Base-by-base conservation (phyloP, 2,329 filamentous ascomycete genomes). In the Alternaria metachromatica region DNA sequence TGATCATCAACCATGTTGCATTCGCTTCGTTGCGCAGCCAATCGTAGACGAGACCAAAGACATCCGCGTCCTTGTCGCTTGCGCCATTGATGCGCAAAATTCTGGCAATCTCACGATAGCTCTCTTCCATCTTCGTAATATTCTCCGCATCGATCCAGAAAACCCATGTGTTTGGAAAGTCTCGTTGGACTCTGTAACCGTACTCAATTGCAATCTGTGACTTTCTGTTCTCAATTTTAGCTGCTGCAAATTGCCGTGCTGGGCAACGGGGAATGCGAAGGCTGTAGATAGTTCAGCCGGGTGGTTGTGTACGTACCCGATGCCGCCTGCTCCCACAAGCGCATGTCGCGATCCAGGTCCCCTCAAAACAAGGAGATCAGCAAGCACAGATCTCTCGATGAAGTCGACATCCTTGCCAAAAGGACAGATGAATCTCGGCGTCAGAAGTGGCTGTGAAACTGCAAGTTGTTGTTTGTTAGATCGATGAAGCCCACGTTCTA, bases 391-490 rank as follows among this genome's bases (percentile, higher is more conserved):
- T 21, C 74, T 69, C 5, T 71, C 63, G 11, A 77, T 55, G 48
- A 76, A 77, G 33, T 76, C 61, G 3, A 56, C 26, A 26, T 76
- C 74, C 10, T 55, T 69, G 9, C 33, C 41, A 41, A 75, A 76
- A 8, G 59, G 65, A 28, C 55, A 58, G 11, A 26, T 58, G 21
- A 28, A 45, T 18, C 23, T 55, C 44, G 44, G 44, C 20, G 5
- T 46, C 13, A 10, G 18, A 10, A 21, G 44, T 21, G 20, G 10
- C 21, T 13, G 44, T 15, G 18, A 15, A 46, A 23, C 44, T 46
- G 18, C 11, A 21, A 46, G 44, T 21, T 13, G 13, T 46, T 23
- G 21, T 10, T 20, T 12, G 12, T 23, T 15, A 23, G 18, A 46
- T 46, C 20, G 21, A 46, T 8, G 7, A 23, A 23, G 21, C 21